These are phyloP conservation scores for Gaeumannomyces sp. DNA, from an alignment of 2,329 filamentous ascomycete species.

Conservation along the genomic window DNA sequence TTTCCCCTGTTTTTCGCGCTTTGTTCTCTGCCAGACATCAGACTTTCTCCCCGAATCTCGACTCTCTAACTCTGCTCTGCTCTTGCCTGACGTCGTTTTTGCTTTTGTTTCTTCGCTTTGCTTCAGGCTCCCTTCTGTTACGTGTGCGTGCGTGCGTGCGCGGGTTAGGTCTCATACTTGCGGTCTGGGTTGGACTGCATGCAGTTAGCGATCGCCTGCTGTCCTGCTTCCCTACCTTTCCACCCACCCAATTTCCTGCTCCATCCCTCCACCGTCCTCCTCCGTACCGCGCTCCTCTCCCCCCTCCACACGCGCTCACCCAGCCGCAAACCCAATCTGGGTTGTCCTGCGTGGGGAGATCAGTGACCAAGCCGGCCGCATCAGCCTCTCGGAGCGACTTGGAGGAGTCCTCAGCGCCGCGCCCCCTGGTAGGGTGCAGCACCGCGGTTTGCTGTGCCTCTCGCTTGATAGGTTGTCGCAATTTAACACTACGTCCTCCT, in stretches of 20 bases:
- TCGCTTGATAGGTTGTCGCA: background rate
- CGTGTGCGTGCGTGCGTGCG: background rate
- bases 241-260: background rate
- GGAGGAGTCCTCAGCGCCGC: background rate
- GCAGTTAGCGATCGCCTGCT: background rate
- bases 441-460: background rate
- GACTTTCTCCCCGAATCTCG: background rate
- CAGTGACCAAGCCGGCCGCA: background rate
- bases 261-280: background rate
- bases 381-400: background rate
- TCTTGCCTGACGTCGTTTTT: background rate
- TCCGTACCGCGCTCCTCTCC: background rate
- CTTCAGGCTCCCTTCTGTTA: background rate
- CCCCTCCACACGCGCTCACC: background rate
- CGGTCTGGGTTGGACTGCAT: background rate
- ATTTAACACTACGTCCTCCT: background rate
- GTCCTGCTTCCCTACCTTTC: background rate
- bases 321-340: background rate
- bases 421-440: background rate
- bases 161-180: background rate
- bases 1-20: background rate
- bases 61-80: background rate
- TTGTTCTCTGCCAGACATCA: background rate
- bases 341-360: background rate
- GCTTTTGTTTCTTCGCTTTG: background rate